These are phyloP conservation scores for Plasmodium falciparum DNA, from an alignment of 169 alveolate genomes.

Conservation along the genomic window DNA sequence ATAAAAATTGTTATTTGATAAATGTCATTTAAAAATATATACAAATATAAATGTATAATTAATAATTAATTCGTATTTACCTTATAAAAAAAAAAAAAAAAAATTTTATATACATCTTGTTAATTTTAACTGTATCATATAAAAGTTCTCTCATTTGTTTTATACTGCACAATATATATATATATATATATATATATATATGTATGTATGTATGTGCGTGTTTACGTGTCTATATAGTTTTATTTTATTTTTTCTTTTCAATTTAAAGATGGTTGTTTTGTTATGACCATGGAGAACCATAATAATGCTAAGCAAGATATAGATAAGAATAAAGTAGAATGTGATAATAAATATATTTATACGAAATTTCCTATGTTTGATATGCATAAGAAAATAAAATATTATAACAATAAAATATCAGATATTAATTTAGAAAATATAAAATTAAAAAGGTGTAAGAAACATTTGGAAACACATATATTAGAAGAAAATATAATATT, in stretches of 20 bases:
- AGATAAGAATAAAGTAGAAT: slow-evolving; percentile 46
- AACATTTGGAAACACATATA: slow-evolving; percentile 32
- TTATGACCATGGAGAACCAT: no score
- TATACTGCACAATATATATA: not conserved
- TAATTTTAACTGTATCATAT: no score
- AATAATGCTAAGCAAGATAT: not conserved
- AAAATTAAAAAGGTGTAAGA: slow-evolving; percentile 57
- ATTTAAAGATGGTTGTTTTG: no score
- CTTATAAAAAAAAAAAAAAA: no score
- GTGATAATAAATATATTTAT: slow-evolving; percentile 41
- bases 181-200: not conserved
- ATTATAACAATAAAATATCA: slow-evolving; percentile 62
- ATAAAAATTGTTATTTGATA: no score
- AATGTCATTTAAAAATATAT: no score
- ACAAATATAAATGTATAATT: no score
- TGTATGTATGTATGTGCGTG: not conserved
- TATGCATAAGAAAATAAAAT: slow-evolving; percentile 55
- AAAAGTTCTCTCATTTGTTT: no score
- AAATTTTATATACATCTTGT: no score
- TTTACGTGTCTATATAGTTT: not conserved
- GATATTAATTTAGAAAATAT: slow-evolving; percentile 48
- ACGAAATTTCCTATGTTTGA: slow-evolving; percentile 73
- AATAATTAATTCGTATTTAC: no score
- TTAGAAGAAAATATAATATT: slow-evolving; percentile 36
- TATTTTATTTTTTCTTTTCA: not conserved